A percentile compares a stretch with the other conserved stretches of the same genome.
Conservation (phyloP, 176 grass and related monocot genomes). For the Urochloa ruziziensis region DNA sequence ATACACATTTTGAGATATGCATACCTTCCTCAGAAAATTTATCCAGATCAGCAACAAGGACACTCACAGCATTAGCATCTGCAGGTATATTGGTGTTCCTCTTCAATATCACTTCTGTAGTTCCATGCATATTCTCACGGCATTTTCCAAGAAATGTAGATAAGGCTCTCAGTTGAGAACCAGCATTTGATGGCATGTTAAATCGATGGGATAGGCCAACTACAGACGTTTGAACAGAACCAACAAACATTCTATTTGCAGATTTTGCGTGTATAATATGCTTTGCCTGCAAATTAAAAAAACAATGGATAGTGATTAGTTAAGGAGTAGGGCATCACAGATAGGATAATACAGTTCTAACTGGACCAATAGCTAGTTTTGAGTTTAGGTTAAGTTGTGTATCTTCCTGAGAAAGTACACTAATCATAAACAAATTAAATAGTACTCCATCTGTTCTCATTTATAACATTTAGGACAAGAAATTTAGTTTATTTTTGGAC, state of each 20-base stretch:
- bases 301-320: slow-evolving; percentile 7
- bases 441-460: too few relatives aligned
- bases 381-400: too few relatives aligned
- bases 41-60: slow-evolving; percentile 67
- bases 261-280: slow-evolving; percentile 46
- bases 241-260: slow-evolving; percentile 40
- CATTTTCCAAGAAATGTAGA: slow-evolving; percentile 73
- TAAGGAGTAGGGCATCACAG: neutral
- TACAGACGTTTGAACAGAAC: slow-evolving; percentile 78
- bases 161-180: slow-evolving; percentile 60
- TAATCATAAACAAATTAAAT: too few relatives aligned
- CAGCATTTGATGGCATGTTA: slow-evolving; percentile 53
- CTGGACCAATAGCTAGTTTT: neutral
- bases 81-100: slow-evolving; percentile 74
- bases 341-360: neutral
- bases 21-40: slow-evolving; percentile 70
- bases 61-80: slow-evolving; percentile 90
- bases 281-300: slow-evolving; percentile 44
- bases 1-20: slow-evolving; percentile 3
- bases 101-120: slow-evolving; percentile 79
- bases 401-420: too few relatives aligned
- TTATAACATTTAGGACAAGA: too few relatives aligned
- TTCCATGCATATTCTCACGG: slow-evolving; percentile 54
- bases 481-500: too few relatives aligned
- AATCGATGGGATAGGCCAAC: slow-evolving; percentile 88